Percentiles rank a stretch among this genome's conserved stretches.
Evolutionary conservation across 1,139 yeast species (phyloP).

Genomic region (Hemisphaericaspora lyxosophila): DNA sequence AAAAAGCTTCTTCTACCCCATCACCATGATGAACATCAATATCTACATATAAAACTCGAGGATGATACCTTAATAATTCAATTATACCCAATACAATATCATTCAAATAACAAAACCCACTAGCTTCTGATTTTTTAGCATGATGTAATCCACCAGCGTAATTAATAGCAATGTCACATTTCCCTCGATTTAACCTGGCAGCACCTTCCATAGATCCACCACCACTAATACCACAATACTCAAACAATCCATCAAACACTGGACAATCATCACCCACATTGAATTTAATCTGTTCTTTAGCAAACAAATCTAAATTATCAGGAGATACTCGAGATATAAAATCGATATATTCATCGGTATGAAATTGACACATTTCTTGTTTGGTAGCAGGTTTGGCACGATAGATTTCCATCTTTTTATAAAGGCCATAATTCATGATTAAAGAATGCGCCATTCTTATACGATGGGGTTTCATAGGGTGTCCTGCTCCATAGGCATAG

Average conservation of each 20-base stretch:
- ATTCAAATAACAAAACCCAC: constrained; percentile 88
- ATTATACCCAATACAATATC: constrained; percentile 78
- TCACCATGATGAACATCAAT: constrained; percentile 98
- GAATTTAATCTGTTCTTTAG: constrained; percentile 90
- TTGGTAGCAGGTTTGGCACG: constrained; percentile 97
- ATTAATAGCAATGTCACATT: constrained; percentile 93
- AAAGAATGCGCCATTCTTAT: constrained; percentile 98
- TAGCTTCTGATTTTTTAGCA: constrained; percentile 93
- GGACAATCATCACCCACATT: constrained; percentile 98
- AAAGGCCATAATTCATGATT: constrained; percentile 95
- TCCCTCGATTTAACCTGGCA: constrained; percentile 85
- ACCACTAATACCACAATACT: constrained; percentile 89
- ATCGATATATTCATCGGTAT: constrained; percentile 95
- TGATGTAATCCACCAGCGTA: constrained; percentile 98
- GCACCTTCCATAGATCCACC: constrained; percentile 99
- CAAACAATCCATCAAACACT: constrained; percentile 93
- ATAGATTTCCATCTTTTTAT: constrained; percentile 95
- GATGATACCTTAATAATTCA: constrained; percentile 85
- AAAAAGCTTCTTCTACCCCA: constrained; percentile 97
- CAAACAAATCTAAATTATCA: constrained; percentile 86
- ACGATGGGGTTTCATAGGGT: constrained; percentile 98
- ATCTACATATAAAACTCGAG: constrained; percentile 92
- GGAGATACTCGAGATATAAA: constrained; percentile 92
- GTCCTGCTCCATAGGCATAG: constrained; percentile 97
- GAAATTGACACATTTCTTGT: constrained; percentile 98